These are phyloP conservation scores for Sugiyamaella americana DNA, from an alignment of 805 yeast species.

Conservation along the genomic window DNA sequence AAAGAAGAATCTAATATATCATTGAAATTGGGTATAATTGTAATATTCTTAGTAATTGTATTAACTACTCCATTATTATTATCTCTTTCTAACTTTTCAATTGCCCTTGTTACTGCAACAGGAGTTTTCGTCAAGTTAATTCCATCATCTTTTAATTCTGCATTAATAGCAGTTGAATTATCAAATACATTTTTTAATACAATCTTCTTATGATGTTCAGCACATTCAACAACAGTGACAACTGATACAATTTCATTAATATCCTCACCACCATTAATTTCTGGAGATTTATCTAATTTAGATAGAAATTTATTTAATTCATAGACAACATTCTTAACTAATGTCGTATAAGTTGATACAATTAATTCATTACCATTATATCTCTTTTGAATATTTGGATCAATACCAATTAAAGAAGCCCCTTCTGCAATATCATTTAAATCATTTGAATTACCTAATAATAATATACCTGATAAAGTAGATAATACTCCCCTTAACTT, in stretches of 20 bases:
- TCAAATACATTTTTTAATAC: constrained; percentile 34
- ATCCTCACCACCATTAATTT: constrained; percentile 20
- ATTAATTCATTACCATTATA: constrained; percentile 30
- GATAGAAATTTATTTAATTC: constrained; percentile 33
- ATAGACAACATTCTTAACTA: constrained; percentile 30
- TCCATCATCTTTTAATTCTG: constrained; percentile 36
- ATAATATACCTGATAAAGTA: constrained; percentile 35
- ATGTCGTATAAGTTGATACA: constrained; percentile 30
- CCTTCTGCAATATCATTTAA: constrained; percentile 36
- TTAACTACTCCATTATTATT: neutral
- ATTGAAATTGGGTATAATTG: constrained; percentile 21
- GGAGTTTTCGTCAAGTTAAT: constrained; percentile 24
- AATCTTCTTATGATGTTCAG: constrained; percentile 20
- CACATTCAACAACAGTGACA: constrained; percentile 34
- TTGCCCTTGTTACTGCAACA: constrained; percentile 13
- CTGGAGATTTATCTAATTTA: constrained; percentile 23
- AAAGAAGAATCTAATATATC: constrained; percentile 23
- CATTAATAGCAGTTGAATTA: constrained; percentile 32
- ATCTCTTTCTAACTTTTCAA: constrained; percentile 7
- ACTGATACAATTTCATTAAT: constrained; percentile 31
- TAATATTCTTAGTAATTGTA: constrained; percentile 3
- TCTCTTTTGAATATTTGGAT: constrained; percentile 25
- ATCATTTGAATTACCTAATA: constrained; percentile 31
- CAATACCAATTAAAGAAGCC: constrained; percentile 36
- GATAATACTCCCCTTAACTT: constrained; percentile 30